Percentiles rank a stretch among this genome's conserved stretches.
Evolutionary conservation across 2,329 filamentous ascomycete genomes (phyloP).

Genomic region (Elsinoe arachidis): DNA sequence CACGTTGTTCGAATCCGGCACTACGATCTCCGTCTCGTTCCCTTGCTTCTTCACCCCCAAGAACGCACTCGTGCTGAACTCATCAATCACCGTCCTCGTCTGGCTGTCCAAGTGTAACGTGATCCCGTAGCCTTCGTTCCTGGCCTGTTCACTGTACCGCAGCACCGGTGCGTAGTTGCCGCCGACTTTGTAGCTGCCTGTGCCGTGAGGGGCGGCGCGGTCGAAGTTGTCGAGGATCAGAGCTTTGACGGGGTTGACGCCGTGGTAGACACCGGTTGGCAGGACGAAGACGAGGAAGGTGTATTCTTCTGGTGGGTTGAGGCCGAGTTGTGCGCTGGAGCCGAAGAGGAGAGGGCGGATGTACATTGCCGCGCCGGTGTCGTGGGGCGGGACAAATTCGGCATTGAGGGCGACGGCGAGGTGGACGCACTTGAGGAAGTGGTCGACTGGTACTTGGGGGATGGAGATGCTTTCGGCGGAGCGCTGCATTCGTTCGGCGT

Average conservation of each 20-base stretch:
- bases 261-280: slow-evolving; percentile 23
- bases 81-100: slow-evolving; percentile 28
- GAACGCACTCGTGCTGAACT: slow-evolving; percentile 30
- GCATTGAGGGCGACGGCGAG: slow-evolving; percentile 24
- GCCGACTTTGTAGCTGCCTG: slow-evolving; percentile 29
- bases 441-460: slow-evolving; percentile 24
- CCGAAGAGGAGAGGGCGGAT: slow-evolving; percentile 30
- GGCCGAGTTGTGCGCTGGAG: slow-evolving; percentile 21
- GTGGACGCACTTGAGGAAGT: slow-evolving; percentile 24
- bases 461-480: slow-evolving; percentile 26
- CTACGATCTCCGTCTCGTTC: slow-evolving; percentile 21
- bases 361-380: slow-evolving; percentile 26
- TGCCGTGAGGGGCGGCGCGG: slow-evolving; percentile 28
- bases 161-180: slow-evolving; percentile 33
- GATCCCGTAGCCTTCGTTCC: slow-evolving; percentile 25
- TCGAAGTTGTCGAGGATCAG: slow-evolving; percentile 30
- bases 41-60: slow-evolving; percentile 24
- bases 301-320: slow-evolving; percentile 22
- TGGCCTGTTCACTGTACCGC: slow-evolving; percentile 26
- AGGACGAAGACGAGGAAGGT: slow-evolving; percentile 28
- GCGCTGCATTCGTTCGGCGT: slow-evolving; percentile 25
- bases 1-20: slow-evolving; percentile 25
- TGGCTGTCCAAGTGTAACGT: slow-evolving; percentile 29
- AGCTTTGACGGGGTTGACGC: slow-evolving; percentile 22
- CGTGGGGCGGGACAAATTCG: slow-evolving; percentile 23